Evolutionary conservation across 768 basidiomycete genomes (phyloP), one percentile per base, ranked within the genome.

Genomic region (Pleurotus pulmonarius): DNA sequence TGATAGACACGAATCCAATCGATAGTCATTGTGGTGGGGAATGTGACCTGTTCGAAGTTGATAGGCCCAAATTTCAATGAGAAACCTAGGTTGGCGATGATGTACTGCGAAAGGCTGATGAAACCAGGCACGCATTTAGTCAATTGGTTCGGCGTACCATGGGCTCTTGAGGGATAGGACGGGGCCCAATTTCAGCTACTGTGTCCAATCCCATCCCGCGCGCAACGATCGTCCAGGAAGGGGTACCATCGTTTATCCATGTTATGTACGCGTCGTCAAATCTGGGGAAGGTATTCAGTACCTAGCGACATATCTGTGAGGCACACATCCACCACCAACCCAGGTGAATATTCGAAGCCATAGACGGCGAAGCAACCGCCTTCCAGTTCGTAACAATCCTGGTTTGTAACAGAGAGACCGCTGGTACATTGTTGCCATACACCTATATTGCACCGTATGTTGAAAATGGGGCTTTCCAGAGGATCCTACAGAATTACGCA

Each of bases 1-100:
- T 87, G 86, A 62, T 87, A 88, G 4, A 96, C 88, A 1, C 94
- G 82, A 56, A 95, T 83, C 57, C 85, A 95, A 65, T 96, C 94
- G 49, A 94, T 73, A 55, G 74, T 73, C 88, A 94, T 86, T 20
- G 73, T 75, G 8, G 80, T 67, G 3, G 83, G 83, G 63, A 87
- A 77, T n/a, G 69, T 68, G 25, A 90, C 65, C 39, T 81, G 61
- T 5, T 74, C 73, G 52, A 83, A 76, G 60, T 91, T 83, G 63
- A 90, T 81, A 5, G 67, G 73, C 13, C 86, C 88, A 67, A 91
- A 91, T 62, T 81, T 84, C 44, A 72, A 60, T 4, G 87, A 90
- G 56, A 90, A 81, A 39, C 87, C 89, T 37, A 88, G 75, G 58
- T 89, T 88, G 46, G 80, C 78, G 56, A 91, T 80, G 67, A 92